phyloP scores from a whole-genome alignment of 2,329 filamentous ascomycete genomes.

The Cryoendolithus antarcticus region DNA sequence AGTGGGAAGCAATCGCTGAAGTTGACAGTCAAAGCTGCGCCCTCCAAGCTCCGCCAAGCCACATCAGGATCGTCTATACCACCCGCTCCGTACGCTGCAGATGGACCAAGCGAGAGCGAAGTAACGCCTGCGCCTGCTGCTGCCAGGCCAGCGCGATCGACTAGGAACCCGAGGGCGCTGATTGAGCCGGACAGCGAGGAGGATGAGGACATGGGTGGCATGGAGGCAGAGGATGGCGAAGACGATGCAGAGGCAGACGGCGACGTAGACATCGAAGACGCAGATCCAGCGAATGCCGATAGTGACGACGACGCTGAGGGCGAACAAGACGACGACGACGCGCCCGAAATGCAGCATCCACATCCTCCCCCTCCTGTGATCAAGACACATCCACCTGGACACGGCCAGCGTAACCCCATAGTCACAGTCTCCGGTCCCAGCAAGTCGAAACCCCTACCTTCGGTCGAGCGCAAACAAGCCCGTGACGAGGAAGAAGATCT shows the following conservation, averaged over 20 bases:
- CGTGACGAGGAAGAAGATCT: conserved; percentile 40
- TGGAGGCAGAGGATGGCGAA: conserved; percentile 10
- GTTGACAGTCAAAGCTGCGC: conserved; percentile 38
- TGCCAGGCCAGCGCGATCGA: conserved; percentile 13
- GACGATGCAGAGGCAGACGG: conserved; percentile 22
- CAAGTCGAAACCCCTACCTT: conserved; percentile 22
- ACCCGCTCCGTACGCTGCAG: conserved; percentile 19
- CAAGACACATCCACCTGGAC: conserved; percentile 12
- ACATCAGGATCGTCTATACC: conserved; percentile 26
- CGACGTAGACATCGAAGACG: conserved; percentile 28
- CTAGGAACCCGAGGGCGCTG: conserved; percentile 22
- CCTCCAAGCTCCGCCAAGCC: conserved; percentile 36
- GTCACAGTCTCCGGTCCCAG: conserved; percentile 20
- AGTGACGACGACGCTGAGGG: conserved; percentile 22
- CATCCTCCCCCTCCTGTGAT: conserved; percentile 25
- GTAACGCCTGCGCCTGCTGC: conserved; percentile 20
- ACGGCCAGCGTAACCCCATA: conserved; percentile 12
- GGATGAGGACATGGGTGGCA: conserved; percentile 5
- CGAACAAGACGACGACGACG: conserved; percentile 24
- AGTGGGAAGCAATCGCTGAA: conserved; percentile 33
- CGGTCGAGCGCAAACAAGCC: conserved; percentile 39
- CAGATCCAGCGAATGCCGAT: conserved; percentile 18
- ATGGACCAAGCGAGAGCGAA: conserved; percentile 21
- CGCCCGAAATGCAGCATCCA: conserved; percentile 17
- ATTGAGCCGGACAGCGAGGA: conserved; percentile 23